These are phyloP conservation scores for Penicillium aurantiogriseum DNA, from an alignment of 2,329 filamentous ascomycete genomes.

Conservation along the genomic window DNA sequence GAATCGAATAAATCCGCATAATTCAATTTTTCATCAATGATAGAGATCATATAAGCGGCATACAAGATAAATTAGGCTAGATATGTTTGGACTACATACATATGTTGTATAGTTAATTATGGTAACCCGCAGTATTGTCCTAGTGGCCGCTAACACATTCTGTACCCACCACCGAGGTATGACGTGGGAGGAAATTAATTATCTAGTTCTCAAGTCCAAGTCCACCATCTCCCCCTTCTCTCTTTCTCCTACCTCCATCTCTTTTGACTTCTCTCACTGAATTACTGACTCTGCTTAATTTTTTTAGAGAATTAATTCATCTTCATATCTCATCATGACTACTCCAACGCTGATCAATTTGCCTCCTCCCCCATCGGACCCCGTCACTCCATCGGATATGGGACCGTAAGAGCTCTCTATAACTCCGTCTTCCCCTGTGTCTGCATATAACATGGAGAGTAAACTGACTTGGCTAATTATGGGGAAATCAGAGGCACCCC, in stretches of 20 bases:
- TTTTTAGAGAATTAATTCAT: neutral
- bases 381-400: conserved; percentile 83
- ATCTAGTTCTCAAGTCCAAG: neutral
- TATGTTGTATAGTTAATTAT: no score
- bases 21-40: neutral
- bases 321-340: conserved; percentile 26
- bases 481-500: conserved; percentile 70
- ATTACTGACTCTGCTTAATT: neutral
- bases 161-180: neutral
- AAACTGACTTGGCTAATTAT: conserved; percentile 19
- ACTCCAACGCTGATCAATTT: conserved; percentile 77
- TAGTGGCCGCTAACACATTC: neutral
- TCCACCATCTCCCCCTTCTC: neutral
- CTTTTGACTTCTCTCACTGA: neutral
- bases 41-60: neutral
- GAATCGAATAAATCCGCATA: neutral
- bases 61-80: neutral
- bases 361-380: conserved; percentile 75
- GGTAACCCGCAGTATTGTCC: neutral
- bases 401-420: conserved; percentile 64
- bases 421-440: conserved; percentile 7
- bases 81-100: neutral
- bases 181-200: conserved; percentile 3
- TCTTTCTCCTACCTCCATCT: neutral
- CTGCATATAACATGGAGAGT: conserved; percentile 4